Percentiles rank a stretch among this genome's conserved stretches.
Evolutionary conservation across 1,284 basidiomycete species (phyloP).

Genomic region (Tilletia caries): DNA sequence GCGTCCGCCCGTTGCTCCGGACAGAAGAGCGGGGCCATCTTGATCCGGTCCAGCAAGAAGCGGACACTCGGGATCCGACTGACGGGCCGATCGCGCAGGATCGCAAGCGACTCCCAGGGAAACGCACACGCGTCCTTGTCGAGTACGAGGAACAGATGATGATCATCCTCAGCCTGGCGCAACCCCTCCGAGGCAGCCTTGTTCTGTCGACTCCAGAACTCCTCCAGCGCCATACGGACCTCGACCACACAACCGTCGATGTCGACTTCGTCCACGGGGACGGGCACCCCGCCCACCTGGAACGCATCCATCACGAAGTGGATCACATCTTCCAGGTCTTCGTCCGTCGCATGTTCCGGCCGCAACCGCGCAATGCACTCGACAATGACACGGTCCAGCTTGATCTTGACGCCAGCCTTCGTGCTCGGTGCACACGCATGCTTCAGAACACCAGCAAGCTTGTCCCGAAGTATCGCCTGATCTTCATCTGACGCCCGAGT

Average conservation of each 20-base stretch:
- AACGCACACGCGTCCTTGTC: constrained; percentile 85
- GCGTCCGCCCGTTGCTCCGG: background rate
- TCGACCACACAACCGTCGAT: constrained; percentile 69
- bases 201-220: constrained; percentile 28
- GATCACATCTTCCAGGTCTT: constrained; percentile 89
- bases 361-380: constrained; percentile 80
- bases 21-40: constrained; percentile 55
- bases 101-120: constrained; percentile 94
- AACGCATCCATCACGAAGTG: constrained; percentile 92
- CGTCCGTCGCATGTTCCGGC: constrained; percentile 71
- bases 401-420: constrained; percentile 54
- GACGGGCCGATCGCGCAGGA: constrained; percentile 75
- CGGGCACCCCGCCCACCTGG: constrained; percentile 82
- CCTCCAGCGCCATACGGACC: constrained; percentile 41
- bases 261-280: constrained; percentile 88
- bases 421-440: constrained; percentile 61
- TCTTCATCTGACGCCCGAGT: background rate
- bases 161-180: constrained; percentile 53
- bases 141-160: constrained; percentile 80
- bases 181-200: constrained; percentile 56
- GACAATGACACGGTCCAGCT: constrained; percentile 69
- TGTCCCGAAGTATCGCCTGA: constrained; percentile 34
- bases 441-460: constrained; percentile 72
- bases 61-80: constrained; percentile 84
- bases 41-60: constrained; percentile 74